These are phyloP conservation scores for Phaseolus coccineus DNA, from an alignment of 331 rosid genomes.

Conservation along the genomic window DNA sequence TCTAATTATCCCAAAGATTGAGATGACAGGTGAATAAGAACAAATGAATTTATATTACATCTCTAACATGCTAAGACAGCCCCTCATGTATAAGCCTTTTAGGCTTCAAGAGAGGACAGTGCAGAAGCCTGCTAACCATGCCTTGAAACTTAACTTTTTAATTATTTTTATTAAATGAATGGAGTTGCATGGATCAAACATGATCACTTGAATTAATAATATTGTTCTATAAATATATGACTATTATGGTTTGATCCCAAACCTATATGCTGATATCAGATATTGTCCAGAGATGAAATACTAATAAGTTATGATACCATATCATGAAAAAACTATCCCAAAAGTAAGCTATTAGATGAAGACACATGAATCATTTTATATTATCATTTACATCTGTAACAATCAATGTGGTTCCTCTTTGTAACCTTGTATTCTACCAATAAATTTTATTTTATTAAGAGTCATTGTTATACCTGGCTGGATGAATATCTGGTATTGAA, in stretches of 20 bases:
- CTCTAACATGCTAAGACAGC: not conserved
- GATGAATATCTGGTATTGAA: conserved; percentile 89
- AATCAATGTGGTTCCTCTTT: not conserved
- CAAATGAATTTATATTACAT: not conserved
- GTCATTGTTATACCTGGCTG: conserved; percentile 74
- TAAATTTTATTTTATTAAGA: not conserved
- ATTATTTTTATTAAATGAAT: not conserved
- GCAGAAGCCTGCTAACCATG: not conserved
- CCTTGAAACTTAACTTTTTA: not conserved
- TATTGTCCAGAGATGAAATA: too few species aligned
- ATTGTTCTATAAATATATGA: too few species aligned
- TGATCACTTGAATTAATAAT: not conserved
- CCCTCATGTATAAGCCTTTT: not conserved
- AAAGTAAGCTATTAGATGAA: not conserved
- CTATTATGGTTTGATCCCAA: too few species aligned
- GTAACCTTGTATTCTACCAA: not conserved
- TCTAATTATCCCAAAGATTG: not conserved
- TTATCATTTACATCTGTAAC: not conserved
- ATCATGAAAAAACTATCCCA: not conserved
- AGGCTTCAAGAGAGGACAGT: not conserved
- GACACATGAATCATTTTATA: not conserved
- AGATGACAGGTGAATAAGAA: not conserved
- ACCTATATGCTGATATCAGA: too few species aligned
- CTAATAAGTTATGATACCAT: not conserved
- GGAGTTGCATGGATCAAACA: not conserved